Percentiles rank a stretch among this genome's conserved stretches.
Conservation (phyloP, 805 yeast species). For the Pichia kluyveri region DNA sequence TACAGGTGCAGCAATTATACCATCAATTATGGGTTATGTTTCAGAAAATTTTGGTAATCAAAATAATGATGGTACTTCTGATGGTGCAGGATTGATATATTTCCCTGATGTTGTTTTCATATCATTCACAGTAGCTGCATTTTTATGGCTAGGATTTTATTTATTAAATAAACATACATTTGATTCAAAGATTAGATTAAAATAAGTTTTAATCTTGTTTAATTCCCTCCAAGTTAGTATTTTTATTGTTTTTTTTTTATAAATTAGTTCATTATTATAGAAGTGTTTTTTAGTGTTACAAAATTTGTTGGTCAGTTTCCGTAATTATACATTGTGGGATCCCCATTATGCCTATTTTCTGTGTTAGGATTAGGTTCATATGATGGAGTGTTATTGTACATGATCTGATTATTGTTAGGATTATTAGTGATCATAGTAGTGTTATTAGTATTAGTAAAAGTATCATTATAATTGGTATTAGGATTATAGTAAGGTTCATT, state of each 20-base stretch:
- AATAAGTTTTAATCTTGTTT: neutral
- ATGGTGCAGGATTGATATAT: slow-evolving; percentile 25
- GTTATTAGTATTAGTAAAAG: no score
- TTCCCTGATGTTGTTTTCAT: slow-evolving; percentile 21
- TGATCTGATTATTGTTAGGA: no score
- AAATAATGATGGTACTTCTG: slow-evolving; percentile 5
- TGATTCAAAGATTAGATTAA: slow-evolving; percentile 13
- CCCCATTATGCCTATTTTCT: no score
- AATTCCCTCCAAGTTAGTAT: no score
- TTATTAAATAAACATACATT: slow-evolving; percentile 10
- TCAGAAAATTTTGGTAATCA: slow-evolving; percentile 21
- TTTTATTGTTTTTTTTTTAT: neutral
- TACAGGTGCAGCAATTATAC: slow-evolving; percentile 71
- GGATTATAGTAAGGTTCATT: no score
- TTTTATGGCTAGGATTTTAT: slow-evolving; percentile 22
- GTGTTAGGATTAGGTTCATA: no score
- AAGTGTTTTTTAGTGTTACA: no score
- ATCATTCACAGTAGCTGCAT: slow-evolving; percentile 17
- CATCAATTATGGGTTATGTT: slow-evolving; percentile 51
- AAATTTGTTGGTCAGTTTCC: no score
- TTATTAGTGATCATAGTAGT: no score
- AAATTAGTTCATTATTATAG: neutral
- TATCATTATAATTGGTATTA: no score
- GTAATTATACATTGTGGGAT: no score
- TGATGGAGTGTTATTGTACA: no score